Base-by-base conservation (phyloP, 345 rosid genomes). In the Arabidopsis arenosa region DNA sequence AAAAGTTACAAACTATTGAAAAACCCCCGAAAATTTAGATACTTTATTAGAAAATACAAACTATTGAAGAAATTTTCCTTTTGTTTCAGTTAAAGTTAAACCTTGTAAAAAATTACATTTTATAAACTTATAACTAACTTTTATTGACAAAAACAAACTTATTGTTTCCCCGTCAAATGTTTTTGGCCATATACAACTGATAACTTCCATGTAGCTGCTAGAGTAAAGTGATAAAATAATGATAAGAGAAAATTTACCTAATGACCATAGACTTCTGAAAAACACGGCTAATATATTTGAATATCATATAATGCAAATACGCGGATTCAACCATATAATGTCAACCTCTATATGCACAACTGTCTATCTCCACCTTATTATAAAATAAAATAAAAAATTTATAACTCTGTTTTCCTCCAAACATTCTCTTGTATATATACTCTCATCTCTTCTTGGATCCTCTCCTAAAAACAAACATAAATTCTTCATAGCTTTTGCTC, bases 301-400 rank as follows among this genome's bases (percentile, higher is more conserved):
- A 70, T 70, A 70, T 62, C 7, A 39, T 63, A 55, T 47, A 63
- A 66, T 66, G 77, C 11, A 26, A 9, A 63, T 14, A 79, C 78
- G 78, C 81, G 78, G 52, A 60, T 79, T 79, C 60, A 73, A 79
- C 81, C 9, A 33, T 60, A 66, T 66, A 73, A 66, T 78, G 78
- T 78, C 78, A 73, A 73, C 54, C 60, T 79, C 12, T 68, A 72
- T n/a, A 23, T 65, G 55, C 62, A 79, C 81, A 79, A 73, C 81
- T 79, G 81, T 78, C 70, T 66, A 73, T 78, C 77, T 72, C 77
- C 74, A 78, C 81, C 54, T 78, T 63, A 64, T 53, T 32, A 5
- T 68, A 32, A 32, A 44, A 55, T 23, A 23, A 40, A 21, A 35
- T 5, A 35, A 21, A 26, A 21, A 26, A 9, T 7, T 12, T 53